Evolutionary conservation across 2,329 filamentous ascomycete species (phyloP), one percentile per base, ranked within the genome.

Genomic region (Paradendryphiella salina): DNA sequence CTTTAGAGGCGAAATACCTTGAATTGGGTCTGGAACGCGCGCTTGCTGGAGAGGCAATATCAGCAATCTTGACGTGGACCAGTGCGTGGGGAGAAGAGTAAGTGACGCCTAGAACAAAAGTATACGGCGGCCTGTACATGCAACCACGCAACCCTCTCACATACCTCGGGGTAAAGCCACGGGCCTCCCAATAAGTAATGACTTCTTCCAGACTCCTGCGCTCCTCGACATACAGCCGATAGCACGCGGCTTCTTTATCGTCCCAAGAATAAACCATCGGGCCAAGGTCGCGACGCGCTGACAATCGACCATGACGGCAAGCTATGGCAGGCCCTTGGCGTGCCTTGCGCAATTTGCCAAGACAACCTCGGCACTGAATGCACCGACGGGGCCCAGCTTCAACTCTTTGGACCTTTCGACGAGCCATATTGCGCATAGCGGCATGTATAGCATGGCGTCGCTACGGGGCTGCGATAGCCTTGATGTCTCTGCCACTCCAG

Each of bases 191-290:
- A 65, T 85, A 85, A 20, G 85, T 80, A 78, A 89, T 87, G 34
- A 94, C 87, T 59, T 92, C 85, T 63, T 88, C 84, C 50, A 92
- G 75, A 33, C 84, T 82, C 75, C 82, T 86, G 61, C 84, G 84
- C 74, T 94, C 87, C 52, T 85, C 82, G 60, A 93, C 89, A 65
- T 91, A 94, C 65, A 94, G 82, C 59, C 83, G 82, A 70, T 82
- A 85, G 74, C 83, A 86, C 58, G 85, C 78, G 34, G 82, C 80
- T 63, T 82, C 79, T 71, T 87, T 87, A 51, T 83, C 84, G 46
- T 84, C 82, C 85, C 85, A 87, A 63, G 85, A 81, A 71, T 87
- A 87, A 28, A 71, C 62, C 63, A 69, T 72, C 18, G 32, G 21
- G 3, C 23, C 43, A 10, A 2, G 23, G 29, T 31, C 4, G 46